Conservation (phyloP, 2,329 filamentous ascomycete species). For the Ophiostoma novo-ulmi region DNA sequence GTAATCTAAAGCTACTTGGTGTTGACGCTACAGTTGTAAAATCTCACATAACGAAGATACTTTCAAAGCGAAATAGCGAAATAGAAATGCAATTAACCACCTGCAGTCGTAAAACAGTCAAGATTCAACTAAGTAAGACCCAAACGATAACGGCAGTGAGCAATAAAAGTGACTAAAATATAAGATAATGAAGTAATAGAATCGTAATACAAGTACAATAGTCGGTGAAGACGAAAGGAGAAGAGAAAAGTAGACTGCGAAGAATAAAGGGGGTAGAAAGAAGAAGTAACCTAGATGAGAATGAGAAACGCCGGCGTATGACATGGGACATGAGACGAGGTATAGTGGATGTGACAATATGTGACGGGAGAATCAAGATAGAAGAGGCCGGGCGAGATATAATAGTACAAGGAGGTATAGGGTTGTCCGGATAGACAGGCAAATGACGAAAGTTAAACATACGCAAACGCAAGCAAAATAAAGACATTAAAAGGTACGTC, state of each 20-base stretch:
- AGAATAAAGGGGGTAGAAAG: neutral
- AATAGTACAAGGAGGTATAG: constrained; percentile 6
- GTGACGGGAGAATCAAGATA: neutral
- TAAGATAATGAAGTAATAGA: neutral
- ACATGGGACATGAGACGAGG: constrained; percentile 5
- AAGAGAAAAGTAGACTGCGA: neutral
- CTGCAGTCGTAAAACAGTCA: neutral
- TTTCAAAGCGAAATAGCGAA: neutral
- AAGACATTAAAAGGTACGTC: constrained; percentile 1
- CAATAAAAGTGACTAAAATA: neutral
- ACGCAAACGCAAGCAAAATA: neutral
- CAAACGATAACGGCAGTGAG: neutral
- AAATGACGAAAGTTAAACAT: neutral
- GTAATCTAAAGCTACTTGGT: neutral
- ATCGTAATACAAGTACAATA: constrained; percentile 24
- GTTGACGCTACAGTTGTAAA: neutral
- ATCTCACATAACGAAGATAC: neutral
- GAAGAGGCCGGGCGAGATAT: constrained; percentile 8
- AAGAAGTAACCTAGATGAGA: neutral
- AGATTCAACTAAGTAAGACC: neutral
- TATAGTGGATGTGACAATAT: neutral
- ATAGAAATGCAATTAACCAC: neutral
- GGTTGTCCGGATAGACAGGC: neutral
- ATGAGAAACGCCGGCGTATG: constrained; percentile 21
- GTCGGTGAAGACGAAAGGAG: constrained; percentile 7